Evolutionary conservation across 1,139 yeast genomes (phyloP), one percentile per base, ranked within the genome.

Genomic region (Komagataea norvegica): DNA sequence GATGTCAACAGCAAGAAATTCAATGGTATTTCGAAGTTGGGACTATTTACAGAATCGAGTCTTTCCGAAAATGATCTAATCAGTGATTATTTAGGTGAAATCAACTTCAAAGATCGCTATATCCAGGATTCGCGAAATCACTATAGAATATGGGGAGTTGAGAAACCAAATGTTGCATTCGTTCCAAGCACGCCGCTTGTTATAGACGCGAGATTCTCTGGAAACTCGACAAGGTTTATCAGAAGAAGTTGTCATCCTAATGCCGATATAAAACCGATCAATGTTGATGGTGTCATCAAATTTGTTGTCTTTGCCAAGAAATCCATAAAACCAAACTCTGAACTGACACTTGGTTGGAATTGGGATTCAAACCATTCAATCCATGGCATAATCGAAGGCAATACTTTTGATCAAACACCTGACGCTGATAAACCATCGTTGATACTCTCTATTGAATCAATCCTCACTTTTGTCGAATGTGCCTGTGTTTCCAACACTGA

Each of bases 361-460:
- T 89, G 96, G 95, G 95, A 88, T 55, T 55, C 61, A 5, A 51
- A 62, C 10, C 96, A 88, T 56, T 96, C 96, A 3, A 83, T 86
- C 26, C 64, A 65, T 40, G 70, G 69, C 47, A 67, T 72, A 29
- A 60, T 63, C 22, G 63, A 65, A 4, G 57, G 61, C 0, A 54
- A 60, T 45, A 49, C 57, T 4, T 52, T 61, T 31, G 69, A 64
- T 25, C 53, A 64, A 14, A 60, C 80, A 31, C 51, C 64, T 6
- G 74, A 73, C 31, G 60, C 63, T 1, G 77, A 74, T 36, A 78
- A 77, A 49, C 68, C 74, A 5, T 60, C 68, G 5, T 55, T 82
- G 33, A 73, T 82, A 6, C 68, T 77, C 15, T 74, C 84, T 8
- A 64, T 81, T 19, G 87, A 79, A 47, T 72, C 76, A 9, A 63